A percentile compares a stretch with the other conserved stretches of the same genome.
Evolutionary conservation across 208 protist genomes (phyloP).

Genomic region (Trypanosoma rangeli): DNA sequence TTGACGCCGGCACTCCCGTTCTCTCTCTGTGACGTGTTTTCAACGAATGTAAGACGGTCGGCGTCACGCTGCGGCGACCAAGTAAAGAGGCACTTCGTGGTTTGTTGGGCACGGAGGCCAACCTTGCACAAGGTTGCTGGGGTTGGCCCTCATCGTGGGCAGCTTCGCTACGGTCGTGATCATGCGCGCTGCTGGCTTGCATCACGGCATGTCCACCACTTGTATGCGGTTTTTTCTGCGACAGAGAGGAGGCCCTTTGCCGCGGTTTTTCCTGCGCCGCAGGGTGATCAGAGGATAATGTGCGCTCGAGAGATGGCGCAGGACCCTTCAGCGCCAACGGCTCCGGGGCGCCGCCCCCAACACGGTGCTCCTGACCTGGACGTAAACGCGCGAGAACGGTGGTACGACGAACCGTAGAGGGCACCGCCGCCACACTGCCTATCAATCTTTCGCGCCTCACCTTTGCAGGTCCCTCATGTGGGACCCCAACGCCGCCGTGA

Average conservation of each 20-base stretch:
- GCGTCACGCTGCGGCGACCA: background rate
- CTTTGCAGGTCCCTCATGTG: background rate
- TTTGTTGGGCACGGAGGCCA: background rate
- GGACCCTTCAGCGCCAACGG: background rate
- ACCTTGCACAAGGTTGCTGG: background rate
- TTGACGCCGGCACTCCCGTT: background rate
- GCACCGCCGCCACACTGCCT: background rate
- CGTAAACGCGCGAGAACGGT: background rate
- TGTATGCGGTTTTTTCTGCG: background rate
- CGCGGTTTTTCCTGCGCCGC: background rate
- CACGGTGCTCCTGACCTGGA: background rate
- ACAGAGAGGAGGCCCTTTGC: background rate
- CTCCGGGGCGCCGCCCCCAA: background rate
- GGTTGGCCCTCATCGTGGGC: background rate
- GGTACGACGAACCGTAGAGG: conserved; percentile 1
- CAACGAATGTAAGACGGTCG: background rate
- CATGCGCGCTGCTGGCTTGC: background rate
- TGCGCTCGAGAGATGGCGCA: background rate
- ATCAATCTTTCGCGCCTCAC: background rate
- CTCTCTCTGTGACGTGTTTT: background rate
- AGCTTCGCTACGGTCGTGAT: background rate
- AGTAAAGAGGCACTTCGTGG: background rate
- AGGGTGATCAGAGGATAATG: background rate
- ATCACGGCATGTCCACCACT: background rate
- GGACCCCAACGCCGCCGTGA: background rate